phyloP scores from a whole-genome alignment of 164 flowering plant species.

The Vitis rotundifolia region DNA sequence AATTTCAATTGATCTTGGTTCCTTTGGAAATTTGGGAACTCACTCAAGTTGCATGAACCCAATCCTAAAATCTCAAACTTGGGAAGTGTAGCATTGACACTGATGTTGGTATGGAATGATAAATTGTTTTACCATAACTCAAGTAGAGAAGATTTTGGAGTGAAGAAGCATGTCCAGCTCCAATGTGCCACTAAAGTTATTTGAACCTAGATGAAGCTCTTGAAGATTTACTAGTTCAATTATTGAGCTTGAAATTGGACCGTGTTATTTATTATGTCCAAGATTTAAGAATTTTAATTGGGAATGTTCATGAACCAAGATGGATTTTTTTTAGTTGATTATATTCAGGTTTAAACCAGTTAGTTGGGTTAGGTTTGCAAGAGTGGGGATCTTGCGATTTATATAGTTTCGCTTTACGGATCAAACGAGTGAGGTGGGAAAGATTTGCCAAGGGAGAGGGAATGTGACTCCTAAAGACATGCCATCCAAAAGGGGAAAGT shows the following conservation, averaged over 20 bases:
- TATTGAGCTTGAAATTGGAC: background rate
- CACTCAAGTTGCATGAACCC: conserved; percentile 15
- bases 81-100: background rate
- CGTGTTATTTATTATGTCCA: background rate
- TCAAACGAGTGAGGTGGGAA: no score
- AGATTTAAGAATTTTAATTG: background rate
- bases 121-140: background rate
- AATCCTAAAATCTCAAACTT: background rate
- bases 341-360: no score
- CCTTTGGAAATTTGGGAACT: conserved; percentile 22
- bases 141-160: background rate
- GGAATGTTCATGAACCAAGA: background rate
- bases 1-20: background rate
- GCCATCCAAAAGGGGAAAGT: no score
- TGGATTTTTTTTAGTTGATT: background rate
- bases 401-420: no score
- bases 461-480: no score
- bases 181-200: background rate
- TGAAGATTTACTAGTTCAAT: background rate
- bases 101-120: background rate
- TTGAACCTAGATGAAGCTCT: background rate
- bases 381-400: no score
- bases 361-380: no score
- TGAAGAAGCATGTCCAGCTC: background rate
- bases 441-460: no score